phyloP scores from a whole-genome alignment of 768 basidiomycete genomes.

The Brasilioporus rufonigricans region DNA sequence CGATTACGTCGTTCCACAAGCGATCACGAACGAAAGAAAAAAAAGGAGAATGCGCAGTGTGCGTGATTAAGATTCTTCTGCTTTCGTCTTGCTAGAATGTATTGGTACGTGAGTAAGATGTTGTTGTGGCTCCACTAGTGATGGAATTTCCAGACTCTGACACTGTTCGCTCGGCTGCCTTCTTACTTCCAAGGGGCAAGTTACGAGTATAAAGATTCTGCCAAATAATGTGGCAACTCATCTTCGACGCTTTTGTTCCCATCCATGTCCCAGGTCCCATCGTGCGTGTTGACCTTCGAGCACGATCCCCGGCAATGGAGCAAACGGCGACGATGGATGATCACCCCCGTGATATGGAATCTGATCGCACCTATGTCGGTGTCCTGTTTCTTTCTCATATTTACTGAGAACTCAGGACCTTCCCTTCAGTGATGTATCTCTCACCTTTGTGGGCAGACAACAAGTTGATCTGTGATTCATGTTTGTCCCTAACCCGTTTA shows the following conservation, averaged over 20 bases:
- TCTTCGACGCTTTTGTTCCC: conserved; percentile 7
- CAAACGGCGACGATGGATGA: conserved; percentile 20
- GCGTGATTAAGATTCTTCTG: not conserved
- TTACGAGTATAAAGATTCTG: conserved; percentile 12
- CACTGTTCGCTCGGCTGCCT: not conserved
- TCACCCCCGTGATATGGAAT: conserved; percentile 27
- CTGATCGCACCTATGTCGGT: conserved; percentile 27
- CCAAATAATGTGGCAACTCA: not conserved
- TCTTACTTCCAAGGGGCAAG: not conserved
- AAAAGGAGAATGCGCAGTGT: not conserved
- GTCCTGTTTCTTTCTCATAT: not conserved
- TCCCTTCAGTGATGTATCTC: conserved; percentile 17
- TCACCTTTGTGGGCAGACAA: conserved; percentile 22
- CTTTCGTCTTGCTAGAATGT: not conserved
- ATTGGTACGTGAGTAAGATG: conserved; percentile 3
- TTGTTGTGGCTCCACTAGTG: not conserved
- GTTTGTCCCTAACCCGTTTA: not conserved
- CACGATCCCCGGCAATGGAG: conserved; percentile 26
- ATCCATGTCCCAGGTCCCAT: conserved; percentile 19
- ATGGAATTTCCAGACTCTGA: not conserved
- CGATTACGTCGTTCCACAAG: conserved; percentile 13
- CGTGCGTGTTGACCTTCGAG: conserved; percentile 15
- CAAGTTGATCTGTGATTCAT: not conserved
- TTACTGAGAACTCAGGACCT: conserved; percentile 2
- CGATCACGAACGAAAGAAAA: not conserved